A percentile compares a stretch with the other conserved stretches of the same genome.
Conservation (phyloP, 2,329 filamentous ascomycete species). For the Aspergillus floridensis region DNA sequence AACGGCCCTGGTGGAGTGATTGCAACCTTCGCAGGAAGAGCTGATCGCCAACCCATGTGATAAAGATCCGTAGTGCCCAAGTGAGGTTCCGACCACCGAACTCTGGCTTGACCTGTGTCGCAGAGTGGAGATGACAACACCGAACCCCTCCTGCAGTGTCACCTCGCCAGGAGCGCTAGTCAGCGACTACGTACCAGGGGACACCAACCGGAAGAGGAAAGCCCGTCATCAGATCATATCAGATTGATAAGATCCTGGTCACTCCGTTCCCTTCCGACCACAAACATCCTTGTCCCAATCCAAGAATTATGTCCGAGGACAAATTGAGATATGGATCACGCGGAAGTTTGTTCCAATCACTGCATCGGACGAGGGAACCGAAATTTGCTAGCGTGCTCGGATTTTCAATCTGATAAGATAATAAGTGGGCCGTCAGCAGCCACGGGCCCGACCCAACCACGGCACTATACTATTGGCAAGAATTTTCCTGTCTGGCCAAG, state of each 20-base stretch:
- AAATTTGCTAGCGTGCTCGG: background rate
- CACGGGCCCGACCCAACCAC: background rate
- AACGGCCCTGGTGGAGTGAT: background rate
- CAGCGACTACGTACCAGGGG: background rate
- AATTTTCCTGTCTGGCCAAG: background rate
- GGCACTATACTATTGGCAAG: background rate
- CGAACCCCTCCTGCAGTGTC: background rate
- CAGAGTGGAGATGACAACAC: background rate
- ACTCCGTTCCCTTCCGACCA: background rate
- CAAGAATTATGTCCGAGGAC: background rate
- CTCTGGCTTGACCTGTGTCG: background rate
- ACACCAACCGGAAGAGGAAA: slow-evolving; percentile 1
- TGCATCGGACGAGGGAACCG: background rate
- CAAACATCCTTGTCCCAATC: background rate
- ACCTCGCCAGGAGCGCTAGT: background rate
- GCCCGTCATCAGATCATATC: slow-evolving; percentile 5
- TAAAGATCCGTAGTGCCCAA: background rate
- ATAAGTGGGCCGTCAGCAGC: background rate
- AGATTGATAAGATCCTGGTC: slow-evolving; percentile 4
- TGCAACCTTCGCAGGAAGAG: background rate
- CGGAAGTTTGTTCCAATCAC: background rate
- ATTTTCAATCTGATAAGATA: background rate
- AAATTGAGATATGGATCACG: background rate
- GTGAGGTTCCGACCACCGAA: background rate
- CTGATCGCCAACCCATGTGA: background rate